Evolutionary conservation across 495 filamentous ascomycete species (phyloP).

Genomic region (Daldinia loculata): DNA sequence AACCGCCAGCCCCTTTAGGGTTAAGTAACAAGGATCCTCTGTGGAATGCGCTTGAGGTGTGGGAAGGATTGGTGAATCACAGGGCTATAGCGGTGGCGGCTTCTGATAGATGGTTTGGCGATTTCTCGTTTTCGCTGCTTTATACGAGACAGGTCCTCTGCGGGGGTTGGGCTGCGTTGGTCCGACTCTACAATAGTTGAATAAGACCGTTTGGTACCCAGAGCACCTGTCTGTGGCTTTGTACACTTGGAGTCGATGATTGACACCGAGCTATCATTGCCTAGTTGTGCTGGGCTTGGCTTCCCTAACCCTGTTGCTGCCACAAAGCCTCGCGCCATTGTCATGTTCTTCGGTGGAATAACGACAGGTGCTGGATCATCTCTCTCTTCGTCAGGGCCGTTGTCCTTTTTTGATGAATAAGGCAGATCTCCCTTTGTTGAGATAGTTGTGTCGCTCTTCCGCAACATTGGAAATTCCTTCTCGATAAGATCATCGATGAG

Average conservation of each 20-base stretch:
- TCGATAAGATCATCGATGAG: conserved; percentile 31
- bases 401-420: background rate
- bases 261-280: background rate
- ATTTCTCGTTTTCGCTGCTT: background rate
- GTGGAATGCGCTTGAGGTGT: background rate
- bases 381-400: background rate
- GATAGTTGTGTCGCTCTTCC: background rate
- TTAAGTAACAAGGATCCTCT: background rate
- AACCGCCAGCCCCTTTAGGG: background rate
- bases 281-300: background rate
- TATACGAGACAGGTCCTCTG: background rate
- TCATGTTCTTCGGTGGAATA: conserved; percentile 40
- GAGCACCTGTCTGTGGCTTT: background rate
- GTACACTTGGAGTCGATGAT: background rate
- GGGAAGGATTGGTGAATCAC: background rate
- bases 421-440: background rate
- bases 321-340: background rate
- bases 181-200: background rate
- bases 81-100: background rate
- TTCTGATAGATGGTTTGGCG: background rate
- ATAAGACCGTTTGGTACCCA: background rate
- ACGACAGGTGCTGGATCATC: conserved; percentile 24
- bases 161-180: background rate
- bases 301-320: background rate
- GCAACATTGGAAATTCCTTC: conserved; percentile 28